These are phyloP conservation scores for Penstemon barbatus DNA, from an alignment of 257 asterid species.

Conservation along the genomic window DNA sequence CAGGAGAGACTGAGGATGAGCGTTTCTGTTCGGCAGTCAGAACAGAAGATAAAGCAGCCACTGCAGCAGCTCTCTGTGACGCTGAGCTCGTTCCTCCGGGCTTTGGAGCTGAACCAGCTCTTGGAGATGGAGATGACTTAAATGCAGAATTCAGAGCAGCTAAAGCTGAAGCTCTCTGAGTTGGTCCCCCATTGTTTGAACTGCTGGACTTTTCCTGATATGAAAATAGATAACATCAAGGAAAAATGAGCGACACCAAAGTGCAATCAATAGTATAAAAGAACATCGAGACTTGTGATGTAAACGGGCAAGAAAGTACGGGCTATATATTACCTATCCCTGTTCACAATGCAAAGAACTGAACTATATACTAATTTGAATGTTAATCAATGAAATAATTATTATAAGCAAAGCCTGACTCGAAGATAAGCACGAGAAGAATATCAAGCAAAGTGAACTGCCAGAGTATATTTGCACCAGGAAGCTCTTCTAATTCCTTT, in stretches of 20 bases:
- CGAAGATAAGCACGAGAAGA: not conserved
- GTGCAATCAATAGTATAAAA: not conserved
- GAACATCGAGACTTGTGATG: not conserved
- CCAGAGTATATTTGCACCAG: not conserved
- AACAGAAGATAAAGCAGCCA: slow-evolving; percentile 85
- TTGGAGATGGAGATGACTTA: slow-evolving; percentile 53
- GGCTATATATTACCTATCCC: too few relatives aligned
- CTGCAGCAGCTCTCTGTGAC: slow-evolving; percentile 93
- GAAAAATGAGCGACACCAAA: slow-evolving; percentile 19
- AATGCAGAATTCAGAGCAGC: slow-evolving; percentile 97
- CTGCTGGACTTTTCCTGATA: slow-evolving; percentile 68
- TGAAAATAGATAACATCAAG: slow-evolving; percentile 19
- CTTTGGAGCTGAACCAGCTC: slow-evolving; percentile 47
- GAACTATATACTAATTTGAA: not conserved
- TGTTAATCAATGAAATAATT: not conserved
- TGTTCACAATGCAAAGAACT: not conserved
- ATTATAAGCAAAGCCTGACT: not conserved
- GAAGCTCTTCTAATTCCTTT: not conserved
- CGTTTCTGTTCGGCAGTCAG: slow-evolving; percentile 76
- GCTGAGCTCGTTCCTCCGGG: slow-evolving; percentile 56
- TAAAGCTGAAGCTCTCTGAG: slow-evolving; percentile 98
- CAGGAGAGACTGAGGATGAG: slow-evolving; percentile 70
- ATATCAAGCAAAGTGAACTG: not conserved
- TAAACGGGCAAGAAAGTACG: not conserved
- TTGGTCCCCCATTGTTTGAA: slow-evolving; percentile 72